A percentile compares a stretch with the other conserved stretches of the same genome.
Conservation (phyloP, 2,329 filamentous ascomycete species). For the Cadophora gregata region DNA sequence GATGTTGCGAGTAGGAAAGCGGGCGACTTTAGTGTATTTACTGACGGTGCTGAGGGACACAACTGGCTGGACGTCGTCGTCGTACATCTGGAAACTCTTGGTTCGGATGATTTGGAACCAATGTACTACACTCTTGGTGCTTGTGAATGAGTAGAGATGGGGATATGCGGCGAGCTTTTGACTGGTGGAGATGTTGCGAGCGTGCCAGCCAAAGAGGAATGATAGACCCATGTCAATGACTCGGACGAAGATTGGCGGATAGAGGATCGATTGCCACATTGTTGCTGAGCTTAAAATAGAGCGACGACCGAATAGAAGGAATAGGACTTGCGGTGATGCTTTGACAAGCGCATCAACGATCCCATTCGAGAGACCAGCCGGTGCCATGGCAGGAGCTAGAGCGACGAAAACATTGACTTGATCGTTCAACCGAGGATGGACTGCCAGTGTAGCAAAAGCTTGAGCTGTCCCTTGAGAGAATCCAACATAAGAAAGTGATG, state of each 20-base stretch:
- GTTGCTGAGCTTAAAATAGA: conserved; percentile 92
- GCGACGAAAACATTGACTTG: conserved; percentile 97
- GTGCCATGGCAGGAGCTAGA: conserved; percentile 94
- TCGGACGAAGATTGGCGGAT: conserved; percentile 90
- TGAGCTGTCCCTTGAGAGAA: conserved; percentile 98
- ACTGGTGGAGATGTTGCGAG: conserved; percentile 78
- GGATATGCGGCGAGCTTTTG: conserved; percentile 97
- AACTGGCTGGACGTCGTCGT: conserved; percentile 86
- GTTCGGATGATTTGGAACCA: conserved; percentile 99
- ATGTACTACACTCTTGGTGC: conserved; percentile 95
- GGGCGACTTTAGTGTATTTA: conserved; percentile 95
- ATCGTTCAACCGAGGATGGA: conserved; percentile 89
- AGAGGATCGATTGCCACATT: conserved; percentile 96
- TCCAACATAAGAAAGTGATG: conserved; percentile 91
- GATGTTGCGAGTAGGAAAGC: conserved; percentile 96
- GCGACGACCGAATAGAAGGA: conserved; percentile 88
- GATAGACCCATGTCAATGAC: conserved; percentile 81
- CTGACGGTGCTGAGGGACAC: conserved; percentile 72
- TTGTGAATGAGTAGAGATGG: conserved; percentile 95
- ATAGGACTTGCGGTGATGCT: conserved; percentile 89
- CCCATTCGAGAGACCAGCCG: conserved; percentile 85
- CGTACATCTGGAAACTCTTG: conserved; percentile 96
- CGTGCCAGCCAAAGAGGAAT: conserved; percentile 91
- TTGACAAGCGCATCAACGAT: conserved; percentile 94
- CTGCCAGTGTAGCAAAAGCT: conserved; percentile 90